These are phyloP conservation scores for Lepidium campestre DNA, from an alignment of 441 rosid genomes.

Conservation along the genomic window DNA sequence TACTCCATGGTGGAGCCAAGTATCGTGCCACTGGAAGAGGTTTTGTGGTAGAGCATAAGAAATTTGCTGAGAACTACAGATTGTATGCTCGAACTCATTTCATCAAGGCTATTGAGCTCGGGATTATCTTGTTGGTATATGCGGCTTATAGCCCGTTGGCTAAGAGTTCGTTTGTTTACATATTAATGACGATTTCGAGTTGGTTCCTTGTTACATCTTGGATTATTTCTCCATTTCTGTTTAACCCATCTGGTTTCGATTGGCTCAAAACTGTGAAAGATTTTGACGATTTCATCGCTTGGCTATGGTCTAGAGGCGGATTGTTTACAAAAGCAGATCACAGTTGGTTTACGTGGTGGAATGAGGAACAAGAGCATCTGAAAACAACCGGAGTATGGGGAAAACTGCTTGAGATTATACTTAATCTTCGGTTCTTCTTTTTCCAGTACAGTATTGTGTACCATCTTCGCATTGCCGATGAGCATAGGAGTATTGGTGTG, in stretches of 20 bases:
- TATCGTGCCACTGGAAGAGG: constrained; percentile 70
- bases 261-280: constrained; percentile 69
- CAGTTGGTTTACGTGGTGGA: constrained; percentile 75
- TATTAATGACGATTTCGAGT: constrained; percentile 52
- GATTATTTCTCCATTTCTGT: constrained; percentile 59
- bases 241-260: constrained; percentile 67
- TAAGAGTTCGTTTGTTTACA: constrained; percentile 39
- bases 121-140: constrained; percentile 48
- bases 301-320: constrained; percentile 50
- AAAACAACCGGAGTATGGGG: constrained; percentile 66
- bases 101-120: constrained; percentile 64
- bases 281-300: constrained; percentile 51
- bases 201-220: constrained; percentile 63
- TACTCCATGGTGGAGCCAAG: constrained; percentile 70
- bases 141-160: constrained; percentile 53
- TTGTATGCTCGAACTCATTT: constrained; percentile 63
- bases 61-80: constrained; percentile 56
- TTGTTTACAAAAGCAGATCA: constrained; percentile 43
- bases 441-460: constrained; percentile 63
- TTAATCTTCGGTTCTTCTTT: constrained; percentile 65
- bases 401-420: constrained; percentile 50
- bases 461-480: constrained; percentile 35
- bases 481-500: constrained; percentile 35
- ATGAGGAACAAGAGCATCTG: constrained; percentile 63
- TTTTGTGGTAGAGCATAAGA: constrained; percentile 60